Evolutionary conservation across 208 protist species (phyloP).

Genomic region (Spongospora subterranea): DNA sequence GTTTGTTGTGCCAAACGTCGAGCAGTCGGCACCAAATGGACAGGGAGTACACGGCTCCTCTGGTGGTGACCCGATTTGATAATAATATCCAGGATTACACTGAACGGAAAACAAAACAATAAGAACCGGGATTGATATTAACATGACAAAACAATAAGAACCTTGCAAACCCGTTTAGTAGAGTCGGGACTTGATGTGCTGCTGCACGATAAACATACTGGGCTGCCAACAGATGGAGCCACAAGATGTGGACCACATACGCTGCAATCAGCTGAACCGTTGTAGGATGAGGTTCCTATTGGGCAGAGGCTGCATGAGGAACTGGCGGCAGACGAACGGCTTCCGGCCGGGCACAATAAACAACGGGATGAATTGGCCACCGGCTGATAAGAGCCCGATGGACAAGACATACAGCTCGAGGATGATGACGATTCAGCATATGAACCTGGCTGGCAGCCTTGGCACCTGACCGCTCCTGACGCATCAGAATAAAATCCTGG

Average conservation of each 20-base stretch:
- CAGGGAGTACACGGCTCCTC: background rate
- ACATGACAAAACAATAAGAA: too few species aligned
- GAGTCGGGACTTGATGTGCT: background rate
- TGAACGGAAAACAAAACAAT: background rate
- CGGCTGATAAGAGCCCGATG: background rate
- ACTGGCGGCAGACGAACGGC: background rate
- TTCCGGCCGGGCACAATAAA: background rate
- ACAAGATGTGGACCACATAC: background rate
- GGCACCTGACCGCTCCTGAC: background rate
- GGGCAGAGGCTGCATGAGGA: background rate
- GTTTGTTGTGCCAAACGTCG: background rate
- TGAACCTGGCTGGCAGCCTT: background rate
- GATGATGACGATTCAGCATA: background rate
- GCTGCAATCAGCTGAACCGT: background rate
- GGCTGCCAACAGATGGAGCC: background rate
- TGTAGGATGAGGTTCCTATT: background rate
- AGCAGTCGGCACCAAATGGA: constrained; percentile 49
- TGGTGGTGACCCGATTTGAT: background rate
- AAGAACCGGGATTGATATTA: background rate
- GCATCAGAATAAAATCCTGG: constrained; percentile 38
- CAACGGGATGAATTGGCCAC: background rate
- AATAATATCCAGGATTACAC: background rate
- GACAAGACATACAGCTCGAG: background rate
- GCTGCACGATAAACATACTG: background rate
- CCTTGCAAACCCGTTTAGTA: background rate